phyloP scores from a whole-genome alignment of 306 rosid genomes.

The Prunus mume region DNA sequence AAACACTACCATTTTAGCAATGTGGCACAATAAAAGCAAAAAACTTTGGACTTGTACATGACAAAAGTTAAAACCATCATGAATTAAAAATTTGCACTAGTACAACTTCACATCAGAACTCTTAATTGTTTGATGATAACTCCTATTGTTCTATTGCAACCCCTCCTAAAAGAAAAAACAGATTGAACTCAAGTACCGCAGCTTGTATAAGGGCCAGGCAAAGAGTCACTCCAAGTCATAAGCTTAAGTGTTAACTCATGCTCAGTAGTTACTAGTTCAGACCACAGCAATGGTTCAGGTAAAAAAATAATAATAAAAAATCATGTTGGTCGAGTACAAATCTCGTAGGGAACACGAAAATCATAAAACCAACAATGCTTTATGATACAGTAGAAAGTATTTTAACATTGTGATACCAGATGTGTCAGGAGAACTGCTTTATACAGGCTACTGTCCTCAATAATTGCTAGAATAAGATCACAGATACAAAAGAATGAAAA shows the following conservation, averaged over 20 bases:
- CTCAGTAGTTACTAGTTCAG: not conserved
- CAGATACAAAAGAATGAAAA: conserved; percentile 24
- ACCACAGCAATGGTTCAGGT: not conserved
- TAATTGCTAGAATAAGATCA: conserved; percentile 3
- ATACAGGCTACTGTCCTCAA: conserved; percentile 9
- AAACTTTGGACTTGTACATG: not conserved
- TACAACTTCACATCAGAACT: not conserved
- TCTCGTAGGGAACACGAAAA: not conserved
- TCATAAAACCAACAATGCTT: not conserved
- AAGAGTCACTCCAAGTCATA: not conserved
- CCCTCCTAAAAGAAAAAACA: not conserved
- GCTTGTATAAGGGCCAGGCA: not conserved
- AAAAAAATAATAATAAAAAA: not conserved
- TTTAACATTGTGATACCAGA: not conserved
- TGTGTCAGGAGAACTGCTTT: not conserved
- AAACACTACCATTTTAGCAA: conserved; percentile 12
- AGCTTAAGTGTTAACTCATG: not conserved
- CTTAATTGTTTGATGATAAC: not conserved
- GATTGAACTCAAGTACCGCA: not conserved
- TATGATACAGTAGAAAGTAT: not conserved
- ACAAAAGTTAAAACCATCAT: not conserved
- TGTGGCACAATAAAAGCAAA: not conserved
- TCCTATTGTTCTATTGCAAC: conserved; percentile 1
- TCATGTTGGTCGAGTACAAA: not conserved
- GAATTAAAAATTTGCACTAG: not conserved